These are phyloP conservation scores for Ceriops zippeliana DNA, from an alignment of 345 rosid genomes.

Conservation along the genomic window DNA sequence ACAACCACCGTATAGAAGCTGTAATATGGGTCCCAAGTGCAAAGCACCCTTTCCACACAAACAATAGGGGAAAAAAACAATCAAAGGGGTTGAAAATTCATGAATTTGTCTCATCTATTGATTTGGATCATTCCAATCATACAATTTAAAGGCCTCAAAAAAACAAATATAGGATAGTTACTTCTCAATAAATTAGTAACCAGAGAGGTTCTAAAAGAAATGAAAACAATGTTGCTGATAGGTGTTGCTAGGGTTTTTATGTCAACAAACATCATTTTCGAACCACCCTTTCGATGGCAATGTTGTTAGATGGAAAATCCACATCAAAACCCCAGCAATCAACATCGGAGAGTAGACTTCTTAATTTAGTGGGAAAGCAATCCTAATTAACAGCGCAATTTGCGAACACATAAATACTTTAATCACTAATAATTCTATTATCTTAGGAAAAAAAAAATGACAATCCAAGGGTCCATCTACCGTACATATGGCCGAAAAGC, in stretches of 20 bases:
- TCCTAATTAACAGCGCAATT: not conserved
- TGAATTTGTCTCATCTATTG: constrained; percentile 20
- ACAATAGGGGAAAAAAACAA: constrained; percentile 16
- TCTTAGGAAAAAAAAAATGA: not conserved
- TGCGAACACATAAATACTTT: not conserved
- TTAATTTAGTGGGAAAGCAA: constrained; percentile 11
- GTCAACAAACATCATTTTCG: constrained; percentile 47
- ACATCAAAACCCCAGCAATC: constrained; percentile 33
- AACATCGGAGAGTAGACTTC: constrained; percentile 27
- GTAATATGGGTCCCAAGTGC: constrained; percentile 21
- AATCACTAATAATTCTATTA: no score
- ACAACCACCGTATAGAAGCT: not conserved
- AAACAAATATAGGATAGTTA: not conserved
- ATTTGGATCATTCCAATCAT: constrained; percentile 37
- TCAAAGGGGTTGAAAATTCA: constrained; percentile 27
- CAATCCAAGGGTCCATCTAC: not conserved
- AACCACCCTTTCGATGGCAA: constrained; percentile 43
- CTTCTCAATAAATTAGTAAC: not conserved
- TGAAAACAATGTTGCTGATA: constrained; percentile 8
- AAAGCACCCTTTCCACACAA: constrained; percentile 14
- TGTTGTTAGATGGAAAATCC: constrained; percentile 32
- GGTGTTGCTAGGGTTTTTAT: constrained; percentile 39
- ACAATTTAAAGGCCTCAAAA: not conserved
- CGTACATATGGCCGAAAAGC: constrained; percentile 7
- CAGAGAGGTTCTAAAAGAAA: not conserved